These are phyloP conservation scores for Aegilops tauschii DNA, from an alignment of 176 grass and related monocot species.

Conservation along the genomic window DNA sequence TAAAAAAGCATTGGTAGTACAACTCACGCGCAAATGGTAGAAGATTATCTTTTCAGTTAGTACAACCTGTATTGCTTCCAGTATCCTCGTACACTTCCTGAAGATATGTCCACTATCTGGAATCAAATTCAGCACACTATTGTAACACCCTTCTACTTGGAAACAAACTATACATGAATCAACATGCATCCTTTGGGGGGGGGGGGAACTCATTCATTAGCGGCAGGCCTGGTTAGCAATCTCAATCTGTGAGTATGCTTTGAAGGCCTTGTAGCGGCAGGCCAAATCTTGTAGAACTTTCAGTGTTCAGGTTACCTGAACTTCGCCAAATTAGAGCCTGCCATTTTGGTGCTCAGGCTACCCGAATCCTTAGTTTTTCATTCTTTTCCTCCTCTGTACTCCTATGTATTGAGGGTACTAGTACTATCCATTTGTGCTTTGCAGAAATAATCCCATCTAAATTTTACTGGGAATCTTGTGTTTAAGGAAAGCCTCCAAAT, in stretches of 20 bases:
- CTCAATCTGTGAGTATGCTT: background rate
- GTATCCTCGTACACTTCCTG: background rate
- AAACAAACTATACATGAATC: background rate
- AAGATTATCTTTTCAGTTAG: background rate
- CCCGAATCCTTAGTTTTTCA: background rate
- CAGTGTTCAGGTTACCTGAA: background rate
- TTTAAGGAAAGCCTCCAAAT: constrained; percentile 43
- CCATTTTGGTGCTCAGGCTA: background rate
- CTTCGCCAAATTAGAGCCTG: background rate
- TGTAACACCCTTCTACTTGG: background rate
- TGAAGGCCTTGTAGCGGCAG: background rate
- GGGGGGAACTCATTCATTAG: no score
- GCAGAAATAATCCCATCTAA: constrained; percentile 25
- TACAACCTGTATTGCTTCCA: background rate
- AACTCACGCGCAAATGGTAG: background rate
- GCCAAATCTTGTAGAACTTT: background rate
- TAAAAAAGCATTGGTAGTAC: background rate
- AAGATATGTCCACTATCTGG: background rate
- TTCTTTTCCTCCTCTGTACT: background rate
- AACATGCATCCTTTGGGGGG: no score
- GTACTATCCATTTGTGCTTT: background rate
- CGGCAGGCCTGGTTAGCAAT: no score
- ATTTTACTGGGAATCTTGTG: constrained; percentile 69
- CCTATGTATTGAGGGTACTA: background rate
- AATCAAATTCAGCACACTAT: background rate